Evolutionary conservation across 2,329 filamentous ascomycete species (phyloP), one percentile per base, ranked within the genome.

Genomic region (Nothophaeocryptopus gaeumannii): DNA sequence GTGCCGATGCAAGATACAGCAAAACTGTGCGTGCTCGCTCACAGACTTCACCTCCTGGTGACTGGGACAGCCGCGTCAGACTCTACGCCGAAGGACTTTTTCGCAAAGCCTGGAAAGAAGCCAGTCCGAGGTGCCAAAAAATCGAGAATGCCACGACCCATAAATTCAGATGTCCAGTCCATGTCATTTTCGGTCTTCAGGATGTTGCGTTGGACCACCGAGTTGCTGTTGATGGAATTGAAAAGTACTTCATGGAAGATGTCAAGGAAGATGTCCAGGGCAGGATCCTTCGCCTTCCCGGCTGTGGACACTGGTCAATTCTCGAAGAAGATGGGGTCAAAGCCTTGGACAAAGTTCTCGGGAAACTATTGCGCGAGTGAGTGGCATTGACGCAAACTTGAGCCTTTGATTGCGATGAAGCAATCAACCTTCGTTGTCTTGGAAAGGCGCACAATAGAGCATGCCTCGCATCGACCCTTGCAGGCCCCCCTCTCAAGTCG

Each of bases 31-130:
- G 20, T 26, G 20, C 20, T 26, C 70, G 76, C 10, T 63, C 71
- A 2, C 37, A 54, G 2, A 64, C 68, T 33, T 44, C 48, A 4
- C 62, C 65, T 29, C 58, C 59, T 14, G 72, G 71, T 16, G 77
- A 76, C 50, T 78, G 79, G 67, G 64, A 70, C 10, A 71, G 79
- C 53, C 77, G 77, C 59, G 74, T 78, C 16, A 66, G 70, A 10
- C 74, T 81, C 46, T 83, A 83, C 63, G 74, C 78, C 30, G 72
- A 83, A 37, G 73, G 73, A 2, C 67, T 79, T 0, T 65, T 72
- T 14, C 51, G 63, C 2, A 64, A 64, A 0, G 64, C 61, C 10
- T 83, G 80, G 80, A 65, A 69, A 31, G 80, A 80, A 57, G 76
- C 75, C 2, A 61, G 78, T 16, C 29, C 26, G 29, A 4, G 20